Base-by-base conservation (phyloP, 345 rosid genomes). In the Turritis glabra region DNA sequence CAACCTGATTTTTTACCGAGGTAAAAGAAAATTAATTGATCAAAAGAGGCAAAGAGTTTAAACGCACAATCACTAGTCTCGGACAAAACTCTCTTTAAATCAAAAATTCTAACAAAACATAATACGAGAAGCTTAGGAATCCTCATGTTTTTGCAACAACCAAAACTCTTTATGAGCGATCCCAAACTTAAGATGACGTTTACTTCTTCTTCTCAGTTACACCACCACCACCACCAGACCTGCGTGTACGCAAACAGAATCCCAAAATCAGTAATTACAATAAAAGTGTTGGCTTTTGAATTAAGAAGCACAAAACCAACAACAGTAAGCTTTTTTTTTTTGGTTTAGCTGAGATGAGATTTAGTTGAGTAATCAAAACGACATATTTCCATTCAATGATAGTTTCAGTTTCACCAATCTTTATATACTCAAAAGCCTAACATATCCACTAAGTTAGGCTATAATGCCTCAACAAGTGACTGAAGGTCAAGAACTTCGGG, bases 151-250 rank as follows among this genome's bases (percentile, higher is more conserved):
- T 12, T 13, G 55, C 1, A 18, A 64, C 14, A 64, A 27, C 18
- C 27, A 23, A 5, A 15, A 22, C 2, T 19, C 18, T n/a, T n/a
- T 10, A 56, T 0, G 41, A 32, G 10, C 7, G 17, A 40, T 15
- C 21, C 13, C 51, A 38, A 38, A 60, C 32, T 18, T 15, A n/a
- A n/a, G 32, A 65, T 12, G 68, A 55, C 48, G 23, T 15, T 79
- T 50, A 79, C 52, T 79, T 74, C 68, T 74, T 79, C 82, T 74
- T 74, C 52, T 74, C 82, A 25, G 76, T 32, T 21, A 1, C 75
- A 76, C 44, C 81, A 67, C 67, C 77, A 67, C 67, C 77, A 78
- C 82, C 82, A 62, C 61, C 79, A 74, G 82, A 67, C 82, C 82
- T 79, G 66, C 17, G 41, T 33, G 10, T 4, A 5, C 8, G 0